Evolutionary conservation across 192 early-diverging fungal genomes (phyloP).

Genomic region (Radiomyces spectabilis): DNA sequence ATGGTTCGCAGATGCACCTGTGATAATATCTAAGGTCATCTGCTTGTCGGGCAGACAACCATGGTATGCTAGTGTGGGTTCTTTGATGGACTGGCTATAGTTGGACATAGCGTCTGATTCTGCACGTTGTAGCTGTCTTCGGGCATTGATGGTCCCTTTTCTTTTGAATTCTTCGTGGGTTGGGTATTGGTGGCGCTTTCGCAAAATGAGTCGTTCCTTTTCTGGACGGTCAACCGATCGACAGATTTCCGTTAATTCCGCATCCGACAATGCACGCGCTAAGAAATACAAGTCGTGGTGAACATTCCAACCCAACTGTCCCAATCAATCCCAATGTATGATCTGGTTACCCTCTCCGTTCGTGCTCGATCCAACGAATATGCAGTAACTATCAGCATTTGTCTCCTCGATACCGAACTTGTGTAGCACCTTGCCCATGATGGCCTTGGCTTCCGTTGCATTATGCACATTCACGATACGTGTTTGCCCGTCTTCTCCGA

Average conservation of each 20-base stretch:
- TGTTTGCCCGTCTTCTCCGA: conserved; percentile 71
- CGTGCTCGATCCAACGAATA: conserved; percentile 67
- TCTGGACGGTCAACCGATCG: conserved; percentile 54
- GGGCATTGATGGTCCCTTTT: conserved; percentile 34
- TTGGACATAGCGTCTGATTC: background rate
- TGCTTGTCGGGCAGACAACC: conserved; percentile 13
- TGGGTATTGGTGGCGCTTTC: conserved; percentile 60
- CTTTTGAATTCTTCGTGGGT: conserved; percentile 44
- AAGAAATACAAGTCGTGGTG: background rate
- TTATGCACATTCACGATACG: conserved; percentile 74
- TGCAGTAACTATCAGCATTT: conserved; percentile 62
- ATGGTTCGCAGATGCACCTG: background rate
- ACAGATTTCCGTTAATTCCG: conserved; percentile 74
- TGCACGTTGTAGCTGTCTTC: conserved; percentile 8
- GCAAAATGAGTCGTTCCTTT: conserved; percentile 63
- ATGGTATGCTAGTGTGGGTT: background rate
- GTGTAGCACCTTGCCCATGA: conserved; percentile 64
- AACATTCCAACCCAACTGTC: background rate
- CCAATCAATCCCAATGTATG: background rate
- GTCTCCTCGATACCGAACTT: conserved; percentile 77
- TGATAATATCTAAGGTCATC: conserved; percentile 17
- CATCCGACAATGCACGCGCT: conserved; percentile 64
- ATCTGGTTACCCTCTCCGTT: conserved; percentile 50
- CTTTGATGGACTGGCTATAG: background rate
- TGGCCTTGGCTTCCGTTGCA: conserved; percentile 55